Evolutionary conservation across 345 rosid genomes (phyloP), one percentile per base, ranked within the genome.

Genomic region (Microcos paniculata): DNA sequence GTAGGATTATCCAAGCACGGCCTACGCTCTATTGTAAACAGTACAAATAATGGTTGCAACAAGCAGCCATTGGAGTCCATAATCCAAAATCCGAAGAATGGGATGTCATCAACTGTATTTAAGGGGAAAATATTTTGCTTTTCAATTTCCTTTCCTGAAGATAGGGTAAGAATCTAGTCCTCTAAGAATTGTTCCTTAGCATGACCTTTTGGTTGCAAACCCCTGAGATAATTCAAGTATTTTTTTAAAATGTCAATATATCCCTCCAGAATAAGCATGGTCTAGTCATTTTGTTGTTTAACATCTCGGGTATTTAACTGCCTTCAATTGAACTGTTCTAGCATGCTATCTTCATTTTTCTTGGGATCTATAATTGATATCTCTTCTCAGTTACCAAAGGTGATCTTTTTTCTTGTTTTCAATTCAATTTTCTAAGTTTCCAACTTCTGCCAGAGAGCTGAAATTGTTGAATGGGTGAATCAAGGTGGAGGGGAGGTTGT

Each of bases 401-500:
- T 46, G 43, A 23, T 35, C 19, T 15, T 35, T 53, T 28, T 52
- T 63, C 75, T 8, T n/a, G n/a, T 14, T 35, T 18, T 33, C 65
- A 15, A 15, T 35, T 64, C 69, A 19, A 49, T 61, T 62, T 31
- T 62, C 43, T 74, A 24, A 48, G 57, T 66, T 69, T 81, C 33
- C 51, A 24, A 59, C 64, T 51, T 79, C 59, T 76, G 67, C 76
- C 88, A 96, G 99, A 89, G 90, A 87, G 84, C 86, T 72, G 94
- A 96, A 80, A 84, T 96, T 65, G 81, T 89, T 80, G 78, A 90
- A 59, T 96, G 99, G 99, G 87, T 96, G 80, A 79, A 80, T 81
- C 90, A 90, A 93, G 98, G 97, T 72, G 93, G 92, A 74, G 99
- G 99, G 59, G 86, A 84, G 82, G 71, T 96, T 77, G 88, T 89